Evolutionary conservation across 1,284 basidiomycete species (phyloP).

Genomic region (Coniophora puteana): DNA sequence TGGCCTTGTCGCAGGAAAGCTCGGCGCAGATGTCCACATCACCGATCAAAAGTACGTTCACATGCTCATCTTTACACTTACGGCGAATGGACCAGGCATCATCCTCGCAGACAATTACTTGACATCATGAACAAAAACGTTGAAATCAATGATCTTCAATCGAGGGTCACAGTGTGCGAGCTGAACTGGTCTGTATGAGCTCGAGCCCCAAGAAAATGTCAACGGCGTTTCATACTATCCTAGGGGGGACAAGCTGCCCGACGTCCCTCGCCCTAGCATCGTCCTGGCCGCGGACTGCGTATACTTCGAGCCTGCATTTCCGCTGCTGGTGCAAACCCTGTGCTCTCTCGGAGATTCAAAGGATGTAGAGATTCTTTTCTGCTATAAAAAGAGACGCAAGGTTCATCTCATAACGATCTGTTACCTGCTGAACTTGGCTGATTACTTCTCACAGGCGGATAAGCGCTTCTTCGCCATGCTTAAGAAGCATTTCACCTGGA

Average conservation of each 20-base stretch:
- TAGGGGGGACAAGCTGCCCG: conserved; percentile 55
- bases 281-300: conserved; percentile 91
- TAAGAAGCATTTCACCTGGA: conserved; percentile 81
- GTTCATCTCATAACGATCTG: conserved; percentile 32
- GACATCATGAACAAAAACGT: conserved; percentile 75
- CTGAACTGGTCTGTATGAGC: conserved; percentile 65
- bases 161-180: conserved; percentile 58
- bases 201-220: conserved; percentile 1
- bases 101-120: conserved; percentile 57
- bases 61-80: conserved; percentile 9
- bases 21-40: conserved; percentile 69
- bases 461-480: conserved; percentile 85
- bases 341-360: conserved; percentile 51
- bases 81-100: too few relatives aligned
- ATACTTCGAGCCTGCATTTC: conserved; percentile 94
- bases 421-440: neutral
- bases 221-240: conserved; percentile 1
- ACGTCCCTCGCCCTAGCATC: conserved; percentile 52
- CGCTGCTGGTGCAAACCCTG: conserved; percentile 81
- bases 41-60: conserved; percentile 85
- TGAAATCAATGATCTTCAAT: conserved; percentile 53
- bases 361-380: conserved; percentile 77
- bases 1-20: conserved; percentile 74
- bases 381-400: conserved; percentile 93
- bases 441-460: conserved; percentile 61